Conservation (phyloP, 169 alveolate genomes). For the Babesia bigemina region DNA sequence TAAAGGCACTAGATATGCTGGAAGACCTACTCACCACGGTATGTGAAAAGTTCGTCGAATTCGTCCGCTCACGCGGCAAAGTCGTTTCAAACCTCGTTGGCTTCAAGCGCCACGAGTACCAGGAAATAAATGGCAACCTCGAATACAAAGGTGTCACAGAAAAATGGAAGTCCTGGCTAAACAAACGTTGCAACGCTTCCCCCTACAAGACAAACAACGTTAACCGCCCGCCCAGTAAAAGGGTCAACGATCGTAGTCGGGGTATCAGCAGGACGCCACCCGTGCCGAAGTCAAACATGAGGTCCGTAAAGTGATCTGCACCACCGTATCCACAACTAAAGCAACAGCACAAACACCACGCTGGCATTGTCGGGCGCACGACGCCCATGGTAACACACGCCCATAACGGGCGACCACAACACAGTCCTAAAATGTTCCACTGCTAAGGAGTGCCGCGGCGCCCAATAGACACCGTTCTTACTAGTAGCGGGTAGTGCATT, state of each 20-base stretch:
- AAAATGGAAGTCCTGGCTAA: constrained; percentile 54
- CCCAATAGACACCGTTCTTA: background rate
- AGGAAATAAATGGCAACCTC: constrained; percentile 67
- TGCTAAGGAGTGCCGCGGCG: background rate
- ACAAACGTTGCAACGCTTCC: background rate
- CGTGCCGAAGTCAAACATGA: background rate
- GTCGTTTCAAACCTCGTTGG: constrained; percentile 68
- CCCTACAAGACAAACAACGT: background rate
- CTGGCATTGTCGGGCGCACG: background rate
- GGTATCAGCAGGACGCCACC: background rate
- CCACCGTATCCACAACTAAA: background rate
- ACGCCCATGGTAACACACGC: background rate
- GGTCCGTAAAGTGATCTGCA: background rate
- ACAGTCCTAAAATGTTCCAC: background rate
- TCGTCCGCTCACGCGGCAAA: constrained; percentile 58
- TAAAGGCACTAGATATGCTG: constrained; percentile 71
- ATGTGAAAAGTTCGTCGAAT: constrained; percentile 75
- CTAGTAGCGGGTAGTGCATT: background rate
- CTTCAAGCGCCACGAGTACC: constrained; percentile 79
- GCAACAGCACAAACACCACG: background rate
- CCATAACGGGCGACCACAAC: background rate
- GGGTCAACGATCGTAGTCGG: constrained; percentile 25
- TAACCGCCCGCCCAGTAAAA: background rate
- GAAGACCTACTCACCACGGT: constrained; percentile 77
- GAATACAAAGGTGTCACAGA: constrained; percentile 74